Evolutionary conservation across 2,329 filamentous ascomycete genomes (phyloP).

Genomic region (Fusarium penzigii): DNA sequence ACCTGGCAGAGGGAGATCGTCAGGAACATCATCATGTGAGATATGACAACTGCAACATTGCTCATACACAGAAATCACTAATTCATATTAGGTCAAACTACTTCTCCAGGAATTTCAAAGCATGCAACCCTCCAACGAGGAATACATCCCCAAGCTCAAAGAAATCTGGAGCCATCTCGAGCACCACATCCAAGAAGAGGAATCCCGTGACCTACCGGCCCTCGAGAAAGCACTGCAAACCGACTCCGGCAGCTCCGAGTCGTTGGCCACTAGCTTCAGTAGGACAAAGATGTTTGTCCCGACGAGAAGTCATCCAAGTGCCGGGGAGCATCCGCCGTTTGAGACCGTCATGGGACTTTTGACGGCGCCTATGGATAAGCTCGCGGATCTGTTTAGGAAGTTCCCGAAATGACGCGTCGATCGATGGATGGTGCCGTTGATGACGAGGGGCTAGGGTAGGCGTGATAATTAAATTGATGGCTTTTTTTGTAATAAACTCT

Average conservation of each 20-base stretch:
- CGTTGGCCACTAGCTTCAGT: constrained; percentile 44
- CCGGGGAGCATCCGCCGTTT: constrained; percentile 54
- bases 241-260: constrained; percentile 25
- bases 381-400: constrained; percentile 56
- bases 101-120: constrained; percentile 51
- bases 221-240: constrained; percentile 45
- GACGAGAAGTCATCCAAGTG: constrained; percentile 50
- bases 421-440: too few species aligned
- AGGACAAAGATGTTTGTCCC: constrained; percentile 57
- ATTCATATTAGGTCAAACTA: constrained; percentile 48
- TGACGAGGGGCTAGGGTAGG: too few species aligned
- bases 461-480: too few species aligned
- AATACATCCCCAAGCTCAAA: constrained; percentile 46
- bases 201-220: constrained; percentile 47
- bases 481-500: too few species aligned
- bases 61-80: not conserved
- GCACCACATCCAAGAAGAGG: constrained; percentile 52
- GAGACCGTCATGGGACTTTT: constrained; percentile 56
- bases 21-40: constrained; percentile 47
- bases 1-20: constrained; percentile 49
- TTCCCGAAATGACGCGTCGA: constrained; percentile 35
- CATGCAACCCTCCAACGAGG: constrained; percentile 38
- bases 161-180: constrained; percentile 44
- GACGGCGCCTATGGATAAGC: constrained; percentile 56
- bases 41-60: too few species aligned